Base-by-base conservation (phyloP, 23 red algal species). In the Gracilaria gracilis region DNA sequence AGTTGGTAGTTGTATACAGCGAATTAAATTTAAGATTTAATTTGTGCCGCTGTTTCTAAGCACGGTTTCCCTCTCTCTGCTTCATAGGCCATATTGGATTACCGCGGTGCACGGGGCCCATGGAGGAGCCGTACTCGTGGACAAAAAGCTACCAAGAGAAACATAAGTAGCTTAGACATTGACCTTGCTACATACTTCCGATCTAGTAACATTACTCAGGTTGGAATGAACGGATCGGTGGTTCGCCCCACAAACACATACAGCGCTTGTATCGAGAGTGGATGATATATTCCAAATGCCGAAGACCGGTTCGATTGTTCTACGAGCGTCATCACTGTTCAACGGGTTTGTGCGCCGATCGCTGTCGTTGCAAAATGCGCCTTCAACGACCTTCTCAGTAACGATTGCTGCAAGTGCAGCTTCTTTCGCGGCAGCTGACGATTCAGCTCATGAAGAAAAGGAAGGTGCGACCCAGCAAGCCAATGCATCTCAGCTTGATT, bases 371-470 rank as follows among this genome's bases (percentile, higher is more conserved):
- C 16, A n/a, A n/a, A 15, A 58, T 58, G 19, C 16, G 23, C 16
- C 54, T 58, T 58, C 54, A 15, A 58, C 54, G 4, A 58, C 54
- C 23, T 23, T 58, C 54, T 7, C 1, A 8, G 28, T 70, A 35
- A 70, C 65, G 35, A 33, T 70, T 70, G 65, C 65, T 16, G 65
- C 65, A 4, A 25, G 12, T 13, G 27, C 65, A 35, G 12, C 14
- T 70, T 70, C 65, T 17, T 36, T 38, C 31, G 65, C 65, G 31
- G 65, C 65, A 24, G 65, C 65, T 36, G 65, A 70, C 9, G 65
- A 70, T 33, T 70, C 65, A 16, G 25, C 15, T 12, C 9, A 9
- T 35, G 28, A 33, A 70, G 24, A 28, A 8, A 70, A 20, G 2
- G 23, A 23, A 58, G 16, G 19, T 58, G 15, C 8, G 6, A 20